These are phyloP conservation scores for Calonectria naviculata DNA, from an alignment of 2,329 filamentous ascomycete species.

Conservation along the genomic window DNA sequence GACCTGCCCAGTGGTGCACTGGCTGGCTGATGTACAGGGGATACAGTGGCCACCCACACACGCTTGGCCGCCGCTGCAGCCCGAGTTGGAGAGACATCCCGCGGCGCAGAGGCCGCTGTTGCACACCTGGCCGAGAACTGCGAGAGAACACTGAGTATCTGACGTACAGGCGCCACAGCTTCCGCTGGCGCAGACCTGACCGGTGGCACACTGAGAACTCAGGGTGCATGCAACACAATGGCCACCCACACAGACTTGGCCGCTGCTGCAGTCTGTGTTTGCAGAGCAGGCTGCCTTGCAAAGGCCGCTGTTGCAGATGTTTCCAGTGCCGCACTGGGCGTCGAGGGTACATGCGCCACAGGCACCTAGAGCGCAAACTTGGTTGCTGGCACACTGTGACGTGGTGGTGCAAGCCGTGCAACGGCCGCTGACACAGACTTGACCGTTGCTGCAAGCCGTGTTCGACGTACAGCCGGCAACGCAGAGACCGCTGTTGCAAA, in stretches of 20 bases:
- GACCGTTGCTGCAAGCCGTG: slow-evolving; percentile 11
- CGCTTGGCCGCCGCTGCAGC: slow-evolving; percentile 20
- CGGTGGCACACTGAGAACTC: background rate
- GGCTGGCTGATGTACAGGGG: slow-evolving; percentile 7
- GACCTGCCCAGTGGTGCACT: slow-evolving; percentile 15
- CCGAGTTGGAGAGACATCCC: background rate
- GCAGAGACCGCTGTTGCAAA: slow-evolving; percentile 18
- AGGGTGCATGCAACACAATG: background rate
- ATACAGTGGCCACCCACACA: slow-evolving; percentile 6
- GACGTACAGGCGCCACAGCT: slow-evolving; percentile 7
- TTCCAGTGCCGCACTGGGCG: slow-evolving; percentile 5
- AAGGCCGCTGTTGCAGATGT: slow-evolving; percentile 12
- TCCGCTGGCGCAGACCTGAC: slow-evolving; percentile 10
- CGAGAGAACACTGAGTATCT: slow-evolving; percentile 3
- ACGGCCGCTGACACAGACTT: slow-evolving; percentile 7
- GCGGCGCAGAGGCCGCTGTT: slow-evolving; percentile 11
- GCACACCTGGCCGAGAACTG: slow-evolving; percentile 15
- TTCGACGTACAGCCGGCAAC: slow-evolving; percentile 1
- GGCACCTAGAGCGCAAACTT: slow-evolving; percentile 2
- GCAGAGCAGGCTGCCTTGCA: slow-evolving; percentile 11
- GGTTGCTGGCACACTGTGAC: slow-evolving; percentile 2
- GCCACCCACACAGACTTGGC: slow-evolving; percentile 12
- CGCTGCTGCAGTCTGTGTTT: slow-evolving; percentile 13
- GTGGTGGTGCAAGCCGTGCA: slow-evolving; percentile 10
- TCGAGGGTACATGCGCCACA: slow-evolving; percentile 7